A percentile compares a stretch with the other conserved stretches of the same genome.
These are phyloP conservation scores for Thraustochytrium striatum DNA, from an alignment of 352 stramenopile species.

Conservation along the genomic window DNA sequence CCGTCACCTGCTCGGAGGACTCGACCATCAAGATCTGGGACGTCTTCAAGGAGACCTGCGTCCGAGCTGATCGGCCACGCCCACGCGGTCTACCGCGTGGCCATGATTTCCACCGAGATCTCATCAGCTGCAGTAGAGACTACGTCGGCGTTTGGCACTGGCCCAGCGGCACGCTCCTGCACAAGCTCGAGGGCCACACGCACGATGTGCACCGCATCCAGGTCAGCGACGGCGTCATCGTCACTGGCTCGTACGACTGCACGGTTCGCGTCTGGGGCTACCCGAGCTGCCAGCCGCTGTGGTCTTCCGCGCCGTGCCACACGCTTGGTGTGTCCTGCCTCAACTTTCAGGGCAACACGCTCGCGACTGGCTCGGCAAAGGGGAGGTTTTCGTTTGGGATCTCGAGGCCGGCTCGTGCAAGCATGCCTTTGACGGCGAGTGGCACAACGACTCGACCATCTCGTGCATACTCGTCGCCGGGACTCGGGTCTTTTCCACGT, in stretches of 20 bases:
- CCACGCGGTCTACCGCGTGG: conserved; percentile 23
- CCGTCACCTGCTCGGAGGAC: conserved; percentile 46
- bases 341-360: conserved; percentile 17
- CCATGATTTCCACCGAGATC: conserved; percentile 40
- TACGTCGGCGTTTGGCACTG: conserved; percentile 49
- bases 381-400: conserved; percentile 41
- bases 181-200: conserved; percentile 29
- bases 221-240: conserved; percentile 16
- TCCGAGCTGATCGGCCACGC: neutral
- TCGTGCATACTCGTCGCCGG: conserved; percentile 45
- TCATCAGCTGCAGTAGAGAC: conserved; percentile 32
- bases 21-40: conserved; percentile 44
- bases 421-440: neutral
- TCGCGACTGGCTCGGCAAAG: conserved; percentile 38
- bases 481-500: conserved; percentile 29
- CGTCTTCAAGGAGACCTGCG: conserved; percentile 7
- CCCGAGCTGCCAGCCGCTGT: neutral
- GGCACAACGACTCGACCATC: conserved; percentile 31
- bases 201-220: conserved; percentile 49
- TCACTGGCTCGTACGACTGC: conserved; percentile 41
- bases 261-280: conserved; percentile 41
- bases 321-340: conserved; percentile 27
- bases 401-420: neutral
- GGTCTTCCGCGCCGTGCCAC: conserved; percentile 10
- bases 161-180: conserved; percentile 25